Base-by-base conservation (phyloP, 2,329 filamentous ascomycete species). In the Alternaria angustiovoidea region DNA sequence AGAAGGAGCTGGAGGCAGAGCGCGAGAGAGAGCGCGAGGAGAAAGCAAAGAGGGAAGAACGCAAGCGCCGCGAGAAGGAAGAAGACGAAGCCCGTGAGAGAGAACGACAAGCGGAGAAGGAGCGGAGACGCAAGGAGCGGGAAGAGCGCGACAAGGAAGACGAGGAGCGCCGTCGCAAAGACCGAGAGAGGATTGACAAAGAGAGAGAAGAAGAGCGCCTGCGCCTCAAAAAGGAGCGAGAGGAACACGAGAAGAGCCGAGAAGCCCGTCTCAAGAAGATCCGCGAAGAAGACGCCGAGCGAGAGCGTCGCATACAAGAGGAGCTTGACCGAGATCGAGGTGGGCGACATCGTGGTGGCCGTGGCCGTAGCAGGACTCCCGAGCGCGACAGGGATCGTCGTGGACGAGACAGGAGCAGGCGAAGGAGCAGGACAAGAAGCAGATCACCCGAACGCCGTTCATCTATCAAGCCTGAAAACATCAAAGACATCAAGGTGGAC, bases 1-100 rank as follows among this genome's bases (percentile, higher is more conserved):
- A 88, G 47, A 86, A 87, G 67, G 86, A 89, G 60, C 81, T 82
- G 20, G 86, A 87, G 49, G 85, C 87, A 65, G 86, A 89, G 64
- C 82, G 83, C 20, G 85, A 87, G 55, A 80, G 80, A 61, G 86
- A 88, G 54, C 67, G 69, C 11, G 84, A 89, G 59, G 74, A 75
- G 51, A 66, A 70, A 47, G 56, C 88, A 86, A 71, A 86, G 89
- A 75, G 88, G 86, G 78, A 84, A 84, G 78, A 85, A 59, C 80
- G 83, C 44, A 79, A 81, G 54, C 80, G 84, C 36, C 82, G 81
- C 65, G 81, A 84, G 70, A 81, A 81, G 63, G 79, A 78, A 53
- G 77, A 82, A 54, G 79, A 81, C 26, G 80, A 81, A 46, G 71
- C 74, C 54, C 77, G 78, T 47, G 81, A 83, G 68, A 85, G 54